Percentiles rank a stretch among this genome's conserved stretches.
phyloP scores from a whole-genome alignment of 345 rosid genomes.

The Murraya koenigii region DNA sequence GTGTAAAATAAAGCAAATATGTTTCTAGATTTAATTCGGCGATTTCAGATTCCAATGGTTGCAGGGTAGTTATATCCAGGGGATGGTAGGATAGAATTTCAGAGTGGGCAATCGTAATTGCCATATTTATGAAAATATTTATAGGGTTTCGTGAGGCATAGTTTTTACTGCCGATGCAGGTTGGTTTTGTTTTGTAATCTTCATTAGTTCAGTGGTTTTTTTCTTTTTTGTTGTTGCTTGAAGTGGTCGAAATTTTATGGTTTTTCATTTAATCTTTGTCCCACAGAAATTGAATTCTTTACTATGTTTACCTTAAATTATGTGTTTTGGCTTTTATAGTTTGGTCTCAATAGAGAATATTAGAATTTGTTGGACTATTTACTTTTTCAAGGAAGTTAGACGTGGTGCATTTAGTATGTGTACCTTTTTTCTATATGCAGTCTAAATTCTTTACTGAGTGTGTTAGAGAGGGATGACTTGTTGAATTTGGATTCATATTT shows the following conservation, averaged over 20 bases:
- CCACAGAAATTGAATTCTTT: background rate
- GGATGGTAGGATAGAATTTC: background rate
- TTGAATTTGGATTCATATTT: background rate
- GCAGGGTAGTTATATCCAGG: background rate
- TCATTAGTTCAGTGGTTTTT: background rate
- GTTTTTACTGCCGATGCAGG: background rate
- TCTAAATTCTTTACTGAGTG: background rate
- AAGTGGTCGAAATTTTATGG: background rate
- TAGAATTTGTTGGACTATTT: background rate
- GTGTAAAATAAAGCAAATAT: background rate
- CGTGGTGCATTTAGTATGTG: background rate
- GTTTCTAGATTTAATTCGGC: background rate
- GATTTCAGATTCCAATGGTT: background rate
- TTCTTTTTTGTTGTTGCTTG: background rate
- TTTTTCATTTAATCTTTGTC: background rate
- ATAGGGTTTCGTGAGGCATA: background rate
- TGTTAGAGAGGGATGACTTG: background rate
- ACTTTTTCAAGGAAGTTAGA: background rate
- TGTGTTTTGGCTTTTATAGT: background rate
- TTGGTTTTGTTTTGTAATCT: background rate
- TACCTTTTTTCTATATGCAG: background rate
- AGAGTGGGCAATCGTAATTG: background rate
- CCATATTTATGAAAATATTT: background rate
- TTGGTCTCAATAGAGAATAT: background rate
- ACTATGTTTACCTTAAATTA: background rate